Percentiles rank a stretch among this genome's conserved stretches.
Conservation (phyloP, 352 stramenopile genomes). For the Pythium diclinum region DNA sequence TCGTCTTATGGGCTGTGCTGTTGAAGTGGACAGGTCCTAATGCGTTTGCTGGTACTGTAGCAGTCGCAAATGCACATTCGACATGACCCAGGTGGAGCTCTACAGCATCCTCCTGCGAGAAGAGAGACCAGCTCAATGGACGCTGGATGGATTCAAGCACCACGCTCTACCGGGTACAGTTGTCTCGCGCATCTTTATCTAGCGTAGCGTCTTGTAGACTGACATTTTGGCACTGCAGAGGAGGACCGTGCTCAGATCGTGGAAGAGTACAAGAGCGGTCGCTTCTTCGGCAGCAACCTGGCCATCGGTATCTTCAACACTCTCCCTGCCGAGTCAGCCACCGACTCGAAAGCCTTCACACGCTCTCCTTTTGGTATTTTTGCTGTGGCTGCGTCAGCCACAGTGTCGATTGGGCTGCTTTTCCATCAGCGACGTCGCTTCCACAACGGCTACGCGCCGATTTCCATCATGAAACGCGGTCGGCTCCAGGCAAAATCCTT, state of each 20-base stretch:
- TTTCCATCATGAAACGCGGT: conserved; percentile 37
- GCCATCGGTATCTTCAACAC: conserved; percentile 62
- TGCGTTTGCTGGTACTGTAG: background rate
- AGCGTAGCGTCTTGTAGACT: background rate
- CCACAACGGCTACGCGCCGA: conserved; percentile 64
- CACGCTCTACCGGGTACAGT: conserved; percentile 43
- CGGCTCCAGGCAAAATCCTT: conserved; percentile 38
- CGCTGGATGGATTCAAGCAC: conserved; percentile 56
- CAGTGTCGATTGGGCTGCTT: conserved; percentile 48
- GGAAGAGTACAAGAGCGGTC: conserved; percentile 46
- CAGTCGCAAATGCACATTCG: conserved; percentile 46
- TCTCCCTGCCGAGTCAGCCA: conserved; percentile 34
- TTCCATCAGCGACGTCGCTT: conserved; percentile 52
- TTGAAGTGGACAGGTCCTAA: background rate
- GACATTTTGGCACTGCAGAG: conserved; percentile 24
- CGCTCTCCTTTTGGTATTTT: conserved; percentile 39
- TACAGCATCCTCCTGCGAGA: conserved; percentile 61
- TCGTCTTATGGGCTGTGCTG: background rate
- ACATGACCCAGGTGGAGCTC: conserved; percentile 59
- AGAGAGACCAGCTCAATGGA: conserved; percentile 32
- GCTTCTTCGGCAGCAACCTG: conserved; percentile 63
- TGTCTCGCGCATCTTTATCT: background rate
- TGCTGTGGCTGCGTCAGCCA: conserved; percentile 38
- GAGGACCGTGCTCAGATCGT: conserved; percentile 54
- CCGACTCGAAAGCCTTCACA: conserved; percentile 28